These are phyloP conservation scores for Acacia melanoxylon DNA, from an alignment of 306 rosid genomes.

Conservation along the genomic window DNA sequence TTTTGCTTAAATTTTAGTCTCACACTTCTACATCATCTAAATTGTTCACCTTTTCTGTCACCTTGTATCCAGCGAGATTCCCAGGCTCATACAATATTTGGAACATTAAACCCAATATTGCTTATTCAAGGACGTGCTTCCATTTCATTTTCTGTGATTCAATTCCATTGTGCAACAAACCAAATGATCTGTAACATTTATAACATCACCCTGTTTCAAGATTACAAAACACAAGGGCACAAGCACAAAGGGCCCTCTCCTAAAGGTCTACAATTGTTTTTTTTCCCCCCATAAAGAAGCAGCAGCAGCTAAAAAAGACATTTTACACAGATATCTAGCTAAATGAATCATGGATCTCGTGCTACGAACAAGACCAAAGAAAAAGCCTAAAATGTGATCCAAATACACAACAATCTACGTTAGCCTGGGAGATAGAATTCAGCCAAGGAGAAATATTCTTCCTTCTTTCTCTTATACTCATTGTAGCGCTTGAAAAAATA, in stretches of 20 bases:
- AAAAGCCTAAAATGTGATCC: not conserved
- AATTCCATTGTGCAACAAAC: too few relatives aligned
- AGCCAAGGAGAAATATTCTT: conserved; percentile 45
- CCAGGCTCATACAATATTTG: too few relatives aligned
- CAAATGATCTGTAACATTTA: not conserved
- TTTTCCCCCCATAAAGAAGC: not conserved
- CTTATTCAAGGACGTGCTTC: too few relatives aligned
- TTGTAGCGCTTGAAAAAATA: conserved; percentile 84
- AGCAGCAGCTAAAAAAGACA: conserved; percentile 39
- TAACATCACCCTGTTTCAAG: conserved; percentile 10
- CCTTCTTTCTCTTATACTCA: conserved; percentile 73
- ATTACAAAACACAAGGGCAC: conserved; percentile 24
- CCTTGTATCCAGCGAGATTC: too few relatives aligned
- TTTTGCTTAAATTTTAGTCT: too few relatives aligned
- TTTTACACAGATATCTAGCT: conserved; percentile 30
- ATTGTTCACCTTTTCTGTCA: too few relatives aligned
- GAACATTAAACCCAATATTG: too few relatives aligned
- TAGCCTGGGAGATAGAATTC: conserved; percentile 51
- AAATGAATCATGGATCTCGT: conserved; percentile 19
- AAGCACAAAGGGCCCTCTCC: not conserved
- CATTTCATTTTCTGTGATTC: too few relatives aligned
- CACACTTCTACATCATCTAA: too few relatives aligned
- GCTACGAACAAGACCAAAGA: conserved; percentile 25
- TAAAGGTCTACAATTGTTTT: conserved; percentile 3
- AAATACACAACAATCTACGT: conserved; percentile 22